Evolutionary conservation across 1,284 basidiomycete species (phyloP).

Genomic region (Coriolopsis trogii): DNA sequence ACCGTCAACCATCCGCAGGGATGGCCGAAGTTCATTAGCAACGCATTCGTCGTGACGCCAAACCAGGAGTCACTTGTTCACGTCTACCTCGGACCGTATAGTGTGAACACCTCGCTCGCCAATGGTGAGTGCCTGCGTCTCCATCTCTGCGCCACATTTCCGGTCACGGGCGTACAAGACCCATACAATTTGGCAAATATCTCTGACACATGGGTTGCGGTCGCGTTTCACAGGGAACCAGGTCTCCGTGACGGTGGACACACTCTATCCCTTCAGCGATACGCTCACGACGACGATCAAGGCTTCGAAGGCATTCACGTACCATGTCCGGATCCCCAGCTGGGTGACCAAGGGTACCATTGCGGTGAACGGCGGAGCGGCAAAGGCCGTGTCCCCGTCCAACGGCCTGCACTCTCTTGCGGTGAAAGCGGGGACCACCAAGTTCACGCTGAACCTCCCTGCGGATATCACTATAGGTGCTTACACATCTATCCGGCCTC

Average conservation of each 20-base stretch:
- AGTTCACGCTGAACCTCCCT: slow-evolving; percentile 48
- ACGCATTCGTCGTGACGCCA: slow-evolving; percentile 55
- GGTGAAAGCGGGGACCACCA: slow-evolving; percentile 48
- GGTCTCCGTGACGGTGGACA: slow-evolving; percentile 52
- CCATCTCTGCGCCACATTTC: not conserved
- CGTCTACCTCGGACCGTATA: slow-evolving; percentile 59
- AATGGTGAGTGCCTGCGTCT: slow-evolving; percentile 34
- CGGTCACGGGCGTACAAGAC: no score
- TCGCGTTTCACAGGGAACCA: slow-evolving; percentile 39
- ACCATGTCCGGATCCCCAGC: slow-evolving; percentile 57
- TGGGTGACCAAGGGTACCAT: slow-evolving; percentile 57
- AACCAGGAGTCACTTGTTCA: slow-evolving; percentile 54
- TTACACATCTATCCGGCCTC: slow-evolving; percentile 1
- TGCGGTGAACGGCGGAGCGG: slow-evolving; percentile 44
- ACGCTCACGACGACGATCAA: slow-evolving; percentile 51
- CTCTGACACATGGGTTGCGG: not conserved
- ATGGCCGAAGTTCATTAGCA: slow-evolving; percentile 64
- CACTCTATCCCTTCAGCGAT: slow-evolving; percentile 61
- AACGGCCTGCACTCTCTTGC: slow-evolving; percentile 52
- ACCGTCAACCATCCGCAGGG: slow-evolving; percentile 66
- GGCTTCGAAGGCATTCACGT: slow-evolving; percentile 51
- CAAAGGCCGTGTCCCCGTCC: slow-evolving; percentile 40
- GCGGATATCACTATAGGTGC: slow-evolving; percentile 51
- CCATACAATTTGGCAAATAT: no score
- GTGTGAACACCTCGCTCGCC: slow-evolving; percentile 46